Evolutionary conservation across 768 basidiomycete genomes (phyloP), one percentile per base, ranked within the genome.

Genomic region (Serendipita vermifera): DNA sequence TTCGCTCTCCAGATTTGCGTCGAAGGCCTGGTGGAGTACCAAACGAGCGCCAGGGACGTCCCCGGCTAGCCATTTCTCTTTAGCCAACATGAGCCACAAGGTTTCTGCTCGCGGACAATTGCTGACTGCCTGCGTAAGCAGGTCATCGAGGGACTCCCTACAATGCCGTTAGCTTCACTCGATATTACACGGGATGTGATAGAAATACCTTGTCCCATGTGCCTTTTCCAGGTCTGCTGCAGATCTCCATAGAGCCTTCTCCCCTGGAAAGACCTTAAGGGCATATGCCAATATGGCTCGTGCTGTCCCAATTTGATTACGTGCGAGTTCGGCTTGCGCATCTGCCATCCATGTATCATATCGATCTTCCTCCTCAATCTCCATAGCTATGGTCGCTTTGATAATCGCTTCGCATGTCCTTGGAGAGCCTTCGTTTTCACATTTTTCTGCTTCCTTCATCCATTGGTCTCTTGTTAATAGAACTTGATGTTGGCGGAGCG

Each of bases 31-130:
- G 59, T 85, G 88, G 13, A 98, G 81, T 13, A 94, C 86, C 61
- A 83, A 81, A 33, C 92, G 85, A 2, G 96, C 90, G n/a, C 83
- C 85, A 1, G 83, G 80, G 13, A 98, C 88, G 64, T 98, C 88
- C 5, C 87, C 88, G 9, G 76, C 73, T 14, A 90, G 65, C 94
- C 94, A 99, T 67, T 90, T 88, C 72, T 98, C 94, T 70, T 99
- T 99, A 2, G 94, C 96, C 53, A 84, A 79, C 92, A 98, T 98
- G 31, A 98, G 77, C 96, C 96, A 98, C 3, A 99, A 73, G 0
- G 91, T 87, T 68, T 98, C 94, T 1, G 92, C 93, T 62, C 92
- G 89, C 0, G 94, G 96, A 63, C 91, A 94, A 65, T 91, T 83
- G 55, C 85, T 76, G 24, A 93, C 90, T 0, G 94, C 92, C 31